These are phyloP conservation scores for Penicillium sp. DNA, from an alignment of 2,329 filamentous ascomycete genomes.

Conservation along the genomic window DNA sequence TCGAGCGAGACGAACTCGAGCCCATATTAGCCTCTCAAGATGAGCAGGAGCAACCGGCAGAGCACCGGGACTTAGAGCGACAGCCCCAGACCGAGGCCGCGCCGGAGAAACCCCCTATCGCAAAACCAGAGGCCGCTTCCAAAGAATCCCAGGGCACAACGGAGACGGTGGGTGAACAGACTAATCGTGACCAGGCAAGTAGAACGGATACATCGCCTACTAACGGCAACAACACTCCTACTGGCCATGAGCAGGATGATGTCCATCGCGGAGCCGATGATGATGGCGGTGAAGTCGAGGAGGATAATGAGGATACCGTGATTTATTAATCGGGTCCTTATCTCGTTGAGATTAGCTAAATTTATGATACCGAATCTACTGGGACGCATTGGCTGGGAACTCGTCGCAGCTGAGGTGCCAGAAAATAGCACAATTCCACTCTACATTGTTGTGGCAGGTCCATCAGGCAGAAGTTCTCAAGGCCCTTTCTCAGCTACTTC, in stretches of 20 bases:
- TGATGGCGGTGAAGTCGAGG: constrained; percentile 71
- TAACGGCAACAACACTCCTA: constrained; percentile 26
- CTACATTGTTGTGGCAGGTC: too few species aligned
- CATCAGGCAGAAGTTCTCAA: too few species aligned
- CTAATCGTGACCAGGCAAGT: constrained; percentile 18
- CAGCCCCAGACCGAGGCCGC: constrained; percentile 1
- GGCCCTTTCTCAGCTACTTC: too few species aligned
- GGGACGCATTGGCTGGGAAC: too few species aligned
- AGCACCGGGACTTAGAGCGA: constrained; percentile 26
- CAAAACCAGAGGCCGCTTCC: background rate
- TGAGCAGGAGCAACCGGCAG: constrained; percentile 23
- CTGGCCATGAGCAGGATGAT: constrained; percentile 43
- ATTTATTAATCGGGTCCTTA: too few species aligned
- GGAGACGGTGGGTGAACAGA: constrained; percentile 21
- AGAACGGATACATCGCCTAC: constrained; percentile 27
- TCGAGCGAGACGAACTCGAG: constrained; percentile 17
- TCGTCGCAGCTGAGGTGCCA: too few species aligned
- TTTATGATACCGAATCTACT: too few species aligned
- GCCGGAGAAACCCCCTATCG: background rate
- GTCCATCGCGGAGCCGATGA: constrained; percentile 51
- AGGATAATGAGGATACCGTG: constrained; percentile 85
- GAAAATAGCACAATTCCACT: too few species aligned
- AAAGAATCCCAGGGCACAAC: background rate
- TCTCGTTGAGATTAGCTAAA: too few species aligned
- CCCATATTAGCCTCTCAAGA: constrained; percentile 11